Conservation (phyloP, 2,329 filamentous ascomycete genomes). For the Pseudopithomyces chartarum region DNA sequence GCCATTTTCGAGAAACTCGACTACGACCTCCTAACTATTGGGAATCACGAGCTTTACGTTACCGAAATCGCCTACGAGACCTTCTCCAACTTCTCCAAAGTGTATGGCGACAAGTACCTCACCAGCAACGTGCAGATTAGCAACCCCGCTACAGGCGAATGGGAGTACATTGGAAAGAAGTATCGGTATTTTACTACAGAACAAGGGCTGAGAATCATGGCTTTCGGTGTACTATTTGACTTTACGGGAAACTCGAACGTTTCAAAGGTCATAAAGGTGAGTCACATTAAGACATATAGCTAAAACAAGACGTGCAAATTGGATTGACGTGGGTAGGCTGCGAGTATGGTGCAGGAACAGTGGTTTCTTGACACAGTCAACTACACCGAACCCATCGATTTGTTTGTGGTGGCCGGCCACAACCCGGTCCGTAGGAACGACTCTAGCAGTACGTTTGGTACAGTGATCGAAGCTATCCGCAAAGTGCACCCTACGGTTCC, state of each 20-base stretch:
- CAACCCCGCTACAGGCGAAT: constrained; percentile 50
- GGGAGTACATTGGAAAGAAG: constrained; percentile 53
- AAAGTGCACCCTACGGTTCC: constrained; percentile 61
- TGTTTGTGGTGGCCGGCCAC: constrained; percentile 68
- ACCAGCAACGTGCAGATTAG: constrained; percentile 59
- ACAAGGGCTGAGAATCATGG: constrained; percentile 55
- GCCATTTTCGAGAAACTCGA: constrained; percentile 58
- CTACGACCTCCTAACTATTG: constrained; percentile 60
- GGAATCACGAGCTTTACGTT: constrained; percentile 70
- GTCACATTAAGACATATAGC: not conserved
- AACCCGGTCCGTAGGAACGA: constrained; percentile 59
- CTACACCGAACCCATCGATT: constrained; percentile 61
- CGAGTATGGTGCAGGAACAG: constrained; percentile 55
- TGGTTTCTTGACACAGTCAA: constrained; percentile 67
- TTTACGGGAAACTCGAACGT: constrained; percentile 64
- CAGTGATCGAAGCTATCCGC: constrained; percentile 65
- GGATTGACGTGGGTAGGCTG: constrained; percentile 44
- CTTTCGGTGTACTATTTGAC: constrained; percentile 57
- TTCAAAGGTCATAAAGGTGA: constrained; percentile 59
- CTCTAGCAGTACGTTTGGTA: constrained; percentile 52
- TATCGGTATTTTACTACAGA: constrained; percentile 58
- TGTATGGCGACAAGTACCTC: constrained; percentile 60
- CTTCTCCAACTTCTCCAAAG: constrained; percentile 62
- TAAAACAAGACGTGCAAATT: not conserved
- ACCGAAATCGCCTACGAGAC: constrained; percentile 66